Evolutionary conservation across 2,329 filamentous ascomycete species (phyloP), one percentile per base, ranked within the genome.

Genomic region (Cladosporium sp.): DNA sequence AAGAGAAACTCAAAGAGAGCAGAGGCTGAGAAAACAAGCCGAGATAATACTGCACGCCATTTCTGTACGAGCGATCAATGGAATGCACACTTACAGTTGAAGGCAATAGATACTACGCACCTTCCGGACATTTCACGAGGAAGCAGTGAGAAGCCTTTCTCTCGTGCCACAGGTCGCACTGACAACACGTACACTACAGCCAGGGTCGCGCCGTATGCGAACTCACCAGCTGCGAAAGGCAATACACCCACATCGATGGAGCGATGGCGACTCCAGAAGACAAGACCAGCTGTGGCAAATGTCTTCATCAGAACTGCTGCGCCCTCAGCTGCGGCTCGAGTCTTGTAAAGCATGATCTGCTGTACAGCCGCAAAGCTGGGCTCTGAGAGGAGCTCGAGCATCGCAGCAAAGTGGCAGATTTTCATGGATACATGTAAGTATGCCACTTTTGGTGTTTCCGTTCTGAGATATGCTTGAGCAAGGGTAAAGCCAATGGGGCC

Each of bases 331-430:
- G 85, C 83, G 1, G 93, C 95, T 36, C 95, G 87, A 15, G 91
- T 88, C 65, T 88, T 90, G 74, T 96, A 96, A 30, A 90, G 84
- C 71, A 96, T 86, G 59, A 89, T 88, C 69, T 92, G 89, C 78
- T 97, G 93, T 69, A 94, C 88, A 38, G 96, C 87, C 1, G 93
- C 91, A 77, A 98, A 99, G 63, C 89, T 90, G 0, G 95, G 95
- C 79, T 99, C 95, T 1, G 91, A 89, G 1, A 92, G 78, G 15
- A 99, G 84, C 79, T 99, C 95, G 3, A 96, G 74, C 49, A 89
- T 74, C 1, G 86, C 87, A 36, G 87, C 86, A 30, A 87, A 58
- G 51, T 82, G 82, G 67, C 87, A 88, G 26, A 88, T 73, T 34
- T 76, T 71, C 67, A 90, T 76, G 15, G 86, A 84, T n/a, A 80